These are phyloP conservation scores for Diplodia scrobiculata DNA, from an alignment of 2,329 filamentous ascomycete genomes.

Conservation along the genomic window DNA sequence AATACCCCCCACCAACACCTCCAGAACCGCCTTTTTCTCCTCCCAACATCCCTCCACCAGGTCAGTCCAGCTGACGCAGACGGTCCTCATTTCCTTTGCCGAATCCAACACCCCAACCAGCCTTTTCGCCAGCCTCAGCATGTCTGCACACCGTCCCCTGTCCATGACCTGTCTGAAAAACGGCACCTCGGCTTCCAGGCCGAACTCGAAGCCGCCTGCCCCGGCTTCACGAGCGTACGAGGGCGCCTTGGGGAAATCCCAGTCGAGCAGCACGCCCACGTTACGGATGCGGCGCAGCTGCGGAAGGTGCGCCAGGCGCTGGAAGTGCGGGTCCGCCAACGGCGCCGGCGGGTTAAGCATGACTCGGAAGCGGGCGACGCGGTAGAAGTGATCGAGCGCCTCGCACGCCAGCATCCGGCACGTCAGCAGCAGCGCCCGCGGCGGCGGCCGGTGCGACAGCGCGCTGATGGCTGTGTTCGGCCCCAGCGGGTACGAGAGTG, in stretches of 20 bases:
- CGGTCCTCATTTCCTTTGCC: constrained; percentile 1
- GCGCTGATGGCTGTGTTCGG: constrained; percentile 20
- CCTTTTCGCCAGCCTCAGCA: constrained; percentile 16
- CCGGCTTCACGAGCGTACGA: neutral
- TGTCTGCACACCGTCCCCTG: constrained; percentile 2
- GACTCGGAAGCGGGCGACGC: constrained; percentile 16
- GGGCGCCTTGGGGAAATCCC: constrained; percentile 8
- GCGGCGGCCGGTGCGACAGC: constrained; percentile 12
- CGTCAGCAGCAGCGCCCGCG: constrained; percentile 16
- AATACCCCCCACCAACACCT: neutral
- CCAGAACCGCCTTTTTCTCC: constrained; percentile 4
- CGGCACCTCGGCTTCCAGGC: constrained; percentile 10
- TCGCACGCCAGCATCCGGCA: constrained; percentile 6
- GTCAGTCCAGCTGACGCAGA: constrained; percentile 15
- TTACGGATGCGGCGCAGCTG: constrained; percentile 11
- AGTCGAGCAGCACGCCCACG: constrained; percentile 12
- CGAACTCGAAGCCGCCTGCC: constrained; percentile 8
- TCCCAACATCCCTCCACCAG: constrained; percentile 21
- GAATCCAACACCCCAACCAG: constrained; percentile 6
- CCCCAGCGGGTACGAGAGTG: constrained; percentile 13
- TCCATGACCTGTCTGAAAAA: constrained; percentile 17
- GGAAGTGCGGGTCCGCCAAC: constrained; percentile 25
- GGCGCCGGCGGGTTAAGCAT: constrained; percentile 21
- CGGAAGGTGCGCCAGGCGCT: constrained; percentile 12
- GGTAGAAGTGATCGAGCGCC: constrained; percentile 21